These are phyloP conservation scores for Panellus pusillus DNA, from an alignment of 768 basidiomycete genomes.

Conservation along the genomic window DNA sequence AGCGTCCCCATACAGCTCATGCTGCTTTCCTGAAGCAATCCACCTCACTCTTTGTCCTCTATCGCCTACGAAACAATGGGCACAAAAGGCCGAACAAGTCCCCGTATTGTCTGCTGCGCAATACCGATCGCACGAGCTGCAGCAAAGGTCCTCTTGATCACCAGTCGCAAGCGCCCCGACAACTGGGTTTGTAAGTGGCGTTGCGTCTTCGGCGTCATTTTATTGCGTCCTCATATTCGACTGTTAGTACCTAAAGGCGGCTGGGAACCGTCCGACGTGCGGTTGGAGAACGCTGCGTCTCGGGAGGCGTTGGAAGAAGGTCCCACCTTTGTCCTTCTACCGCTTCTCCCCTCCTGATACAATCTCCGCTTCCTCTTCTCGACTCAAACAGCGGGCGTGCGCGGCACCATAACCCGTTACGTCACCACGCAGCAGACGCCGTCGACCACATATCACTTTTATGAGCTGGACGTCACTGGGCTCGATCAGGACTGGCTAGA, in stretches of 20 bases:
- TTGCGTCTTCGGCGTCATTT: constrained; percentile 16
- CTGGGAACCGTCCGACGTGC: constrained; percentile 81
- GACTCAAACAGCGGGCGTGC: constrained; percentile 73
- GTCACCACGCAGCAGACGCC: constrained; percentile 80
- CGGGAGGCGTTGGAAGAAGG: constrained; percentile 96
- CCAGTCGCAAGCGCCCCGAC: constrained; percentile 79
- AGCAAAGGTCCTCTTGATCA: constrained; percentile 79
- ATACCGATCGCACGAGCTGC: constrained; percentile 77
- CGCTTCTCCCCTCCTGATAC: constrained; percentile 73
- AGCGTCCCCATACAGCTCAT: constrained; percentile 26
- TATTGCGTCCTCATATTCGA: not conserved
- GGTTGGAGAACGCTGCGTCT: constrained; percentile 83
- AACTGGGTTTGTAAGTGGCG: constrained; percentile 83
- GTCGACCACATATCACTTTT: constrained; percentile 85
- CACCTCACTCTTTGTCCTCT: constrained; percentile 9
- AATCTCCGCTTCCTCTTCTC: constrained; percentile 43
- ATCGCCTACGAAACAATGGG: constrained; percentile 36
- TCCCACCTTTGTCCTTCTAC: constrained; percentile 81
- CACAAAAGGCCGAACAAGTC: constrained; percentile 75
- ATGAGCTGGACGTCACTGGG: constrained; percentile 78
- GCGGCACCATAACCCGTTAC: constrained; percentile 82
- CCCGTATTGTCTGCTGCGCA: constrained; percentile 88
- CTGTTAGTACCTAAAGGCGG: constrained; percentile 88
- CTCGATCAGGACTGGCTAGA: constrained; percentile 85
- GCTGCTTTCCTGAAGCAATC: constrained; percentile 29